phyloP scores from a whole-genome alignment of 176 grass and related monocot species.

The Carex kokanica region DNA sequence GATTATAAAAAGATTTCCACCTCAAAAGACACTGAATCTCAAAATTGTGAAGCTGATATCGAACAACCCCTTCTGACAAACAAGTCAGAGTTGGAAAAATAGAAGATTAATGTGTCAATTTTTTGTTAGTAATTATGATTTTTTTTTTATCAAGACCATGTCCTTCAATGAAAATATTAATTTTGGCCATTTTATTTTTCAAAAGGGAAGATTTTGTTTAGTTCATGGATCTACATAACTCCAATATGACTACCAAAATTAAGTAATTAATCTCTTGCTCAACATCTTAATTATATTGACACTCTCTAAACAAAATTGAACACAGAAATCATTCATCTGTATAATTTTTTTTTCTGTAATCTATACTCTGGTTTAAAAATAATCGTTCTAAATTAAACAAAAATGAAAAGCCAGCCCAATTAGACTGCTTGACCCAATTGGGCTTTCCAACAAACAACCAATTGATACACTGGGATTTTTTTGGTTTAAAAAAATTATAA shows the following conservation, averaged over 20 bases:
- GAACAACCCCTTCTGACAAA: conserved; percentile 32
- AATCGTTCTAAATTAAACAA: not conserved
- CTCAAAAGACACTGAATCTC: not conserved
- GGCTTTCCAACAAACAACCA: no score
- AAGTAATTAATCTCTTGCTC: no score
- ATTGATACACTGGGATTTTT: no score
- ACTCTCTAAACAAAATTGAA: no score
- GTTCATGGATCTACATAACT: no score
- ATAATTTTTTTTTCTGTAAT: no score
- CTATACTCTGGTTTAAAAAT: not conserved
- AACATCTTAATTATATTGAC: no score
- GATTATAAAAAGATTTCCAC: not conserved
- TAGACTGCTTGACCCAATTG: not conserved
- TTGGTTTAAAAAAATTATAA: no score
- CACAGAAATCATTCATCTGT: no score
- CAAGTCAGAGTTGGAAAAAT: not conserved
- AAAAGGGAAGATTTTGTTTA: not conserved
- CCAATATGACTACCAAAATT: no score
- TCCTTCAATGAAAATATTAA: not conserved
- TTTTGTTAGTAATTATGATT: not conserved
- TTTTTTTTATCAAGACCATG: not conserved
- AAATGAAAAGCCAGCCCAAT: not conserved
- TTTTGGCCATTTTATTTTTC: not conserved
- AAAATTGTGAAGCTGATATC: conserved; percentile 3
- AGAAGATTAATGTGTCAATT: not conserved